phyloP scores from a whole-genome alignment of 2,329 filamentous ascomycete species.

The Fusarium lateritium region DNA sequence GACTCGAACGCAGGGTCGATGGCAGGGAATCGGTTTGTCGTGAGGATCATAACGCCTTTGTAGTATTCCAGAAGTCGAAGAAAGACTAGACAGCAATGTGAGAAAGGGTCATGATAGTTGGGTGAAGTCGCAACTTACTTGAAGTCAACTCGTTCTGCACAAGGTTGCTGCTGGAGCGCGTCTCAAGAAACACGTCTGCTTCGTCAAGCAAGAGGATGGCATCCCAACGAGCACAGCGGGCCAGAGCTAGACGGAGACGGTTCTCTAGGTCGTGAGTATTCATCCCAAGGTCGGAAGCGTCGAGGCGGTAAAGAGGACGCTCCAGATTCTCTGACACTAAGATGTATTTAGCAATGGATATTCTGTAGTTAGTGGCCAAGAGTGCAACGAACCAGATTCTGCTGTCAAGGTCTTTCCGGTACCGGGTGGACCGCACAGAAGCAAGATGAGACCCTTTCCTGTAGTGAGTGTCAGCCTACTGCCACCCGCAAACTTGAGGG shows the following conservation, averaged over 20 bases:
- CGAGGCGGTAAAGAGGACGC: conserved; percentile 24
- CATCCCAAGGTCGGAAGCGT: conserved; percentile 17
- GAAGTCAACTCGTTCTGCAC: conserved; percentile 45
- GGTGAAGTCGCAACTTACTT: conserved; percentile 35
- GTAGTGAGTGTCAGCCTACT: neutral
- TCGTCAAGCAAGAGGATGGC: conserved; percentile 57
- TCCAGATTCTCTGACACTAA: conserved; percentile 40
- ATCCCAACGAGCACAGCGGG: conserved; percentile 54
- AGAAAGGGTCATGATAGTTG: neutral
- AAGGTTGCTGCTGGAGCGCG: conserved; percentile 45
- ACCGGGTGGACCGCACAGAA: conserved; percentile 54
- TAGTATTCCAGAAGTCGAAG: conserved; percentile 55
- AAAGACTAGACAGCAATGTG: conserved; percentile 10
- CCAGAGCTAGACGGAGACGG: conserved; percentile 8
- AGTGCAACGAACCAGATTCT: conserved; percentile 43
- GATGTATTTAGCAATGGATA: neutral
- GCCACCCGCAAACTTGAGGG: accelerated
- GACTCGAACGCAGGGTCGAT: conserved; percentile 61
- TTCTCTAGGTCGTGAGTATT: neutral
- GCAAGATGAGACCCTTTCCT: conserved; percentile 51
- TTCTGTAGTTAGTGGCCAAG: neutral
- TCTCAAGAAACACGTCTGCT: conserved; percentile 56
- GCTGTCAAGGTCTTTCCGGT: conserved; percentile 59
- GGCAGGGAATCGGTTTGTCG: conserved; percentile 58
- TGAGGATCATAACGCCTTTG: conserved; percentile 56